Percentiles rank a stretch among this genome's conserved stretches.
These are phyloP conservation scores for Apiospora sp. DNA, from an alignment of 2,329 filamentous ascomycete genomes.

Conservation along the genomic window DNA sequence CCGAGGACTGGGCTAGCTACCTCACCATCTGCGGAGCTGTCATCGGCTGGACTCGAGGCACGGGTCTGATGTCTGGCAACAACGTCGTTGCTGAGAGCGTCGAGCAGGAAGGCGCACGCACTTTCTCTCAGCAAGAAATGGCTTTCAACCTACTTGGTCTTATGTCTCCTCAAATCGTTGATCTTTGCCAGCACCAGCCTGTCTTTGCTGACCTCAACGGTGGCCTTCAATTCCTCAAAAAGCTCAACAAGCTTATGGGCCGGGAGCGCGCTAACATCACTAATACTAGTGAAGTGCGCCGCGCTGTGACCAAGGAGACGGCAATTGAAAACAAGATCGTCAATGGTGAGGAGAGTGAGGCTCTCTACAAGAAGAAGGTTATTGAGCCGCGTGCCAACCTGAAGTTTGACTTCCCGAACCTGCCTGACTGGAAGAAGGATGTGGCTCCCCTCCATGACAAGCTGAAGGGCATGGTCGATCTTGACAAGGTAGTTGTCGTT, in stretches of 20 bases:
- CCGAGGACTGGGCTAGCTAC: constrained; percentile 96
- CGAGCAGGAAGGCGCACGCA: constrained; percentile 94
- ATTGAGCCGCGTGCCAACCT: constrained; percentile 96
- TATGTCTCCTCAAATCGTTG: constrained; percentile 92
- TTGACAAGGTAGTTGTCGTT: constrained; percentile 97
- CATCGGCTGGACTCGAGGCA: constrained; percentile 98
- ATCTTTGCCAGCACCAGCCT: constrained; percentile 93
- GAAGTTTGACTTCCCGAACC: constrained; percentile 92
- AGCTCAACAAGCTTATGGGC: constrained; percentile 93
- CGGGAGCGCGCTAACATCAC: constrained; percentile 93
- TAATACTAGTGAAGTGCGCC: constrained; percentile 92
- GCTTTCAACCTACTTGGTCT: constrained; percentile 97
- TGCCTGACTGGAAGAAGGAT: constrained; percentile 92
- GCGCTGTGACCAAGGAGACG: constrained; percentile 94
- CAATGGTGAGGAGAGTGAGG: constrained; percentile 91
- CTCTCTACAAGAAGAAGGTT: constrained; percentile 91
- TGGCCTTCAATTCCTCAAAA: constrained; percentile 95
- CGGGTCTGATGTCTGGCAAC: constrained; percentile 96
- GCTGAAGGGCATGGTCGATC: constrained; percentile 97
- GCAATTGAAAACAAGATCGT: constrained; percentile 97
- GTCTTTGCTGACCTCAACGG: constrained; percentile 98
- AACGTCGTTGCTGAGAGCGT: constrained; percentile 97
- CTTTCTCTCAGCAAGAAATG: constrained; percentile 99
- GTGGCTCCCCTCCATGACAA: constrained; percentile 86
- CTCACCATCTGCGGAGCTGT: constrained; percentile 98